These are phyloP conservation scores for Bretschneidera sinensis DNA, from an alignment of 345 rosid species.

Conservation along the genomic window DNA sequence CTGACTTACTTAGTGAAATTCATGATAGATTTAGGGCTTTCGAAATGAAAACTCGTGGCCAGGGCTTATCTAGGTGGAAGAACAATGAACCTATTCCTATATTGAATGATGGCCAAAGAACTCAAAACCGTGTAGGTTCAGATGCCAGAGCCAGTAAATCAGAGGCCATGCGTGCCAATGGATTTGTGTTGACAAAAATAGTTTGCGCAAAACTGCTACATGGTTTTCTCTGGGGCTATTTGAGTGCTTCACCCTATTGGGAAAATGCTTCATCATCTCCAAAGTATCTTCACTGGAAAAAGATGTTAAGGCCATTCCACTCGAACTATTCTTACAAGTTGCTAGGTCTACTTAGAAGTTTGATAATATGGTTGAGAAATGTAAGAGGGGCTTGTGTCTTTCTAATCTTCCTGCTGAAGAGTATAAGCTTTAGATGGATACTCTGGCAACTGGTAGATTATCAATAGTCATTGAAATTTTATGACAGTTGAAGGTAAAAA, in stretches of 20 bases:
- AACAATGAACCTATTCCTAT: constrained; percentile 52
- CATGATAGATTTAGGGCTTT: constrained; percentile 71
- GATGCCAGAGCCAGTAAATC: constrained; percentile 45
- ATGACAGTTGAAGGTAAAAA: constrained; percentile 76
- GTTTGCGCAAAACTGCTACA: constrained; percentile 83
- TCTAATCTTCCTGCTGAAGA: constrained; percentile 67
- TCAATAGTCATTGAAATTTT: constrained; percentile 75
- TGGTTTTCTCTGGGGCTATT: constrained; percentile 70
- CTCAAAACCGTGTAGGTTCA: constrained; percentile 37
- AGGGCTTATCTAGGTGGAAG: constrained; percentile 49
- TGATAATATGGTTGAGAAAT: constrained; percentile 71
- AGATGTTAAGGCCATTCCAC: constrained; percentile 72
- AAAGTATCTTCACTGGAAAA: constrained; percentile 54
- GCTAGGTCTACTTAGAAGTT: constrained; percentile 65
- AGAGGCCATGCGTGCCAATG: constrained; percentile 89
- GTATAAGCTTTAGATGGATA: constrained; percentile 70
- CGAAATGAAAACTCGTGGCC: constrained; percentile 71
- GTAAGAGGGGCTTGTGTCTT: constrained; percentile 65
- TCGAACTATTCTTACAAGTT: constrained; percentile 83
- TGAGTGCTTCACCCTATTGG: constrained; percentile 48
- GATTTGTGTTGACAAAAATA: constrained; percentile 93
- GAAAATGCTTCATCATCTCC: constrained; percentile 40
- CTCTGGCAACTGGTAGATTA: constrained; percentile 76
- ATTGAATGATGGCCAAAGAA: constrained; percentile 65
- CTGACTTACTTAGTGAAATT: constrained; percentile 55